Base-by-base conservation (phyloP, 2,329 filamentous ascomycete genomes). In the Phaeosphaeria sp. region DNA sequence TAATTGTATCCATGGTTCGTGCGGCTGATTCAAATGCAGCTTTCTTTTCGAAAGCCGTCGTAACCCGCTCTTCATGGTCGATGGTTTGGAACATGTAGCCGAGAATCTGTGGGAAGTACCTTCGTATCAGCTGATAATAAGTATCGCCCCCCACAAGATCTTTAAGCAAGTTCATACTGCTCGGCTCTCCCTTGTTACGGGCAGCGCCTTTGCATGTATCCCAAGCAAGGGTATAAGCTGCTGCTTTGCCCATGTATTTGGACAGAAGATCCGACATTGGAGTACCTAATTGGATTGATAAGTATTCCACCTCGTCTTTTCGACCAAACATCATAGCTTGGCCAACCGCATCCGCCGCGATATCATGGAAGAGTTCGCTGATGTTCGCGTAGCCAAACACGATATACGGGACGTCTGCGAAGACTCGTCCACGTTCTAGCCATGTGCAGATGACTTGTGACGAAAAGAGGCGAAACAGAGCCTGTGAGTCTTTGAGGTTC, bases 401-500 rank as follows among this genome's bases (percentile, higher is more conserved):
- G n/a, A 83, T 81, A 70, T 86, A 97, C 0, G 95, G 94, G 49
- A 99, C 91, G 3, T 87, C 82, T 30, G 68, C 58, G 44, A 72
- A 61, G 15, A 51, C 65, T n/a, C 85, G 81, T 7, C 66, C 67
- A 30, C 97, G 80, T 60, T 92, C 87, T 3, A 96, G 85, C 94
- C 93, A 99, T 0, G 93, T 97, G 72, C 92, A 97, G 2, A 98
- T 81, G 6, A 99, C 83, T 70, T 99, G 95, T 2, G 93, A 88
- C 6, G 92, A 89, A 72, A 98, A 99, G 0, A 98, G 81, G 6
- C 82, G 81, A 71, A 99, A 97, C 1, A 99, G 80, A 33, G 89
- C 85, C 65, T 84, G 86, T 0, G 92, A 83, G 45, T 87, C 86
- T 22, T 83, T 77, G 21, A 98, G 83, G 0, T 83, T 78, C 33